These are phyloP conservation scores for Sordaria brevicollis DNA, from an alignment of 495 filamentous ascomycete genomes.

Conservation along the genomic window DNA sequence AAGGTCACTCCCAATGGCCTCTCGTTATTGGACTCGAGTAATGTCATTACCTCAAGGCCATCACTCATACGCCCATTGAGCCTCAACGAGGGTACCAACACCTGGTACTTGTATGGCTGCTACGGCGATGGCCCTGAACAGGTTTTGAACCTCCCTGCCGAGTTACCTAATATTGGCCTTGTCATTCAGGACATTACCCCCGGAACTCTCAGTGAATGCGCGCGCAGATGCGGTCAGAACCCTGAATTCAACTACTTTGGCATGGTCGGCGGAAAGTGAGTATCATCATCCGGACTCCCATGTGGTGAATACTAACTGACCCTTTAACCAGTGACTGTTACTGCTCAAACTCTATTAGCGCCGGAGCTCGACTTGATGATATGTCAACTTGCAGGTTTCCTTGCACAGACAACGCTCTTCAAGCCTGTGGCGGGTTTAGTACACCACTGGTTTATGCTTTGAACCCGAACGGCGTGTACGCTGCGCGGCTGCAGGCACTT, in stretches of 20 bases:
- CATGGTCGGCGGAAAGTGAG: slow-evolving; percentile 1
- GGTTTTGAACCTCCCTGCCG: background rate
- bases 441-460: background rate
- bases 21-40: rapidly evolving
- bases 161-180: background rate
- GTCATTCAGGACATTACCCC: background rate
- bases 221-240: background rate
- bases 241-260: background rate
- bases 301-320: background rate
- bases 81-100: background rate
- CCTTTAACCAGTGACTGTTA: background rate
- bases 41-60: background rate
- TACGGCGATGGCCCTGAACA: background rate
- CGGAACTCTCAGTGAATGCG: slow-evolving; percentile 2
- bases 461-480: background rate
- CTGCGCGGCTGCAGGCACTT: background rate
- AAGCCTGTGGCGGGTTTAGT: background rate
- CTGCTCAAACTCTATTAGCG: background rate
- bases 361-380: background rate
- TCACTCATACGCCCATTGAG: background rate
- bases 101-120: slow-evolving; percentile 3
- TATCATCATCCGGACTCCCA: background rate
- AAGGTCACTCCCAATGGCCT: background rate
- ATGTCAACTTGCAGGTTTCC: slow-evolving; percentile 1
- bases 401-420: background rate